Evolutionary conservation across 805 yeast species (phyloP).

Genomic region (Yamadazyma laniorum): DNA sequence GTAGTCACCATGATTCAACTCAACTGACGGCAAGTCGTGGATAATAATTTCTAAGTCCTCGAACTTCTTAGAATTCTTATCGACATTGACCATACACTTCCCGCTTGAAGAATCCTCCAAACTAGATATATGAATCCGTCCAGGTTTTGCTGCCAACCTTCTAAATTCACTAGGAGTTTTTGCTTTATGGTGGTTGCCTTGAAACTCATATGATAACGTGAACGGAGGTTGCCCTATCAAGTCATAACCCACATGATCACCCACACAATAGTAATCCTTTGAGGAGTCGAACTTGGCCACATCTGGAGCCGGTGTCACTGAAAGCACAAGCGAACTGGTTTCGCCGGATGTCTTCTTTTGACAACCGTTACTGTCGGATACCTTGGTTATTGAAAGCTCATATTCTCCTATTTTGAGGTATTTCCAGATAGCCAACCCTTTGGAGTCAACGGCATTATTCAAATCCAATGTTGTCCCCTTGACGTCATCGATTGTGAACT

Average conservation of each 20-base stretch:
- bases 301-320: constrained; percentile 75
- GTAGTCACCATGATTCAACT: constrained; percentile 74
- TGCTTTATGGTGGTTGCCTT: constrained; percentile 58
- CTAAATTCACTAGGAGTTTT: constrained; percentile 47
- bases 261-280: constrained; percentile 67
- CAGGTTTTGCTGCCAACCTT: constrained; percentile 79
- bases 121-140: constrained; percentile 64
- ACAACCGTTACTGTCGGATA: constrained; percentile 75
- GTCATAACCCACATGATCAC: constrained; percentile 79
- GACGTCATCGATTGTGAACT: constrained; percentile 44
- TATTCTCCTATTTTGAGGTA: constrained; percentile 62
- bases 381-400: constrained; percentile 51
- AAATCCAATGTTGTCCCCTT: constrained; percentile 15
- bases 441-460: constrained; percentile 7
- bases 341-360: constrained; percentile 38
- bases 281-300: constrained; percentile 38
- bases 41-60: constrained; percentile 32
- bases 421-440: constrained; percentile 12
- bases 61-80: constrained; percentile 31
- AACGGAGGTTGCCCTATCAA: constrained; percentile 82
- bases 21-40: constrained; percentile 68
- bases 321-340: constrained; percentile 45
- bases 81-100: constrained; percentile 66
- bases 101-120: constrained; percentile 71
- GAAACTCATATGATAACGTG: constrained; percentile 69